Base-by-base conservation (phyloP, 1,284 basidiomycete genomes). In the Leccinum pachyderme region DNA sequence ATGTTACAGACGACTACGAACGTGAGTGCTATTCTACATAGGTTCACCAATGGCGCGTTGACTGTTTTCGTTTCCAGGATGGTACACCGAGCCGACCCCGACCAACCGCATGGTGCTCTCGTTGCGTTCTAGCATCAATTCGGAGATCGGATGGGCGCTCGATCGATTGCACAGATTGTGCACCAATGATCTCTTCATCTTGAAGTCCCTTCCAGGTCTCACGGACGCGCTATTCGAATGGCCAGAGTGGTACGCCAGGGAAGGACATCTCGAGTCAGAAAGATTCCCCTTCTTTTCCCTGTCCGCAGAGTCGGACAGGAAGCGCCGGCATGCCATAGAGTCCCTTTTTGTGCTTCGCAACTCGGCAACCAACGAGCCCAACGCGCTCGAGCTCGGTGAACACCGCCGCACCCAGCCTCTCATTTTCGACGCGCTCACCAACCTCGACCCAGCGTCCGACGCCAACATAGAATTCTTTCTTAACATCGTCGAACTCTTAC, bases 101-200 rank as follows among this genome's bases (percentile, higher is more conserved):
- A 86, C 76, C 65, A 94, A 94, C 66, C 80, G 93, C 47, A 92
- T 94, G 84, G 75, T 89, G 5, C 81, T 95, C 11, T 84, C 91
- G 3, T 73, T 95, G 46, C 81, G 83, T 29, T 93, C 88, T 25
- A 87, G 84, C 1, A 85, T 94, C 49, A 77, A 84, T 55, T 72
- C 79, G 4, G 92, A 95, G 64, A 78, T 92, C 51, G 81, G 82
- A 54, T 94, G 91, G 88, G 87, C 91, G 12, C 78, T 95, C 48
- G 85, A 90, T 63, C 83, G 89, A 51, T 79, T 94, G 11, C 84
- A 86, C 62, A 81, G 87, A 25, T 75, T 91, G n/a, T 87, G 84
- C 60, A 78, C 78, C 65, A 90, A 85, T 71, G 89, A 92, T 53
- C 77, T 84, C 52, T 90, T 92, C 67, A 69, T 81, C 51, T 77